Percentiles rank a stretch among this genome's conserved stretches.
phyloP scores from a whole-genome alignment of 208 protist genomes.

The Crithidia brevicula region DNA sequence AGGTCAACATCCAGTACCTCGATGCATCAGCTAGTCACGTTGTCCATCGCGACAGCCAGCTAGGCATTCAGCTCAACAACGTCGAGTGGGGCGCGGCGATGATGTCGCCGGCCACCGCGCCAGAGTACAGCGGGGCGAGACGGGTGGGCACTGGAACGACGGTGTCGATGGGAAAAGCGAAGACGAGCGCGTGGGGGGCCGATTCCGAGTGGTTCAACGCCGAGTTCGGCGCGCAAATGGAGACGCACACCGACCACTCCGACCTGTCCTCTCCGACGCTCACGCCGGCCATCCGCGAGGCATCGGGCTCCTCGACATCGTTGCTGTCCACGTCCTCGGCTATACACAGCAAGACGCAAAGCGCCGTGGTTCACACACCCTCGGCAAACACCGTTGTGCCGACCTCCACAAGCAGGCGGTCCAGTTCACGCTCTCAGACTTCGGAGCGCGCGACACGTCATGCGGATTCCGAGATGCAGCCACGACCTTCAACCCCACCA shows the following conservation, averaged over 20 bases:
- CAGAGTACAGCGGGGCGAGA: neutral
- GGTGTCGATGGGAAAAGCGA: slow-evolving; percentile 9
- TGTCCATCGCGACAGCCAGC: slow-evolving; percentile 8
- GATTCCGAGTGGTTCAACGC: slow-evolving; percentile 78
- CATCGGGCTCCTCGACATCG: neutral
- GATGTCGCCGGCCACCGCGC: slow-evolving; percentile 4
- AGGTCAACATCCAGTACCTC: slow-evolving; percentile 13
- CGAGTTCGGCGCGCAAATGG: slow-evolving; percentile 42
- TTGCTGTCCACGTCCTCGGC: neutral
- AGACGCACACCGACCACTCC: slow-evolving; percentile 18
- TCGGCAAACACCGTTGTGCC: too few relatives aligned
- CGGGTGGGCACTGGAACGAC: slow-evolving; percentile 4
- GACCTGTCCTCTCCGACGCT: slow-evolving; percentile 7
- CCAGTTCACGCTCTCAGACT: too few relatives aligned
- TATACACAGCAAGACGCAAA: too few relatives aligned
- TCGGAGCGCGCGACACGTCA: too few relatives aligned
- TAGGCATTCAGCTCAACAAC: neutral
- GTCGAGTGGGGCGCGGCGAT: slow-evolving; percentile 10
- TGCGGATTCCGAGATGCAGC: too few relatives aligned
- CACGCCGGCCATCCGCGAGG: neutral
- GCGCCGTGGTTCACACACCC: too few relatives aligned
- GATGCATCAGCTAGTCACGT: slow-evolving; percentile 4
- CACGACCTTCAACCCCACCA: too few relatives aligned
- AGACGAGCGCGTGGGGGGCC: slow-evolving; percentile 39
- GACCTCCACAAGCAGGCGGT: too few relatives aligned